Evolutionary conservation across 1,139 yeast species (phyloP).

Genomic region (Suhomyces coccinellae): DNA sequence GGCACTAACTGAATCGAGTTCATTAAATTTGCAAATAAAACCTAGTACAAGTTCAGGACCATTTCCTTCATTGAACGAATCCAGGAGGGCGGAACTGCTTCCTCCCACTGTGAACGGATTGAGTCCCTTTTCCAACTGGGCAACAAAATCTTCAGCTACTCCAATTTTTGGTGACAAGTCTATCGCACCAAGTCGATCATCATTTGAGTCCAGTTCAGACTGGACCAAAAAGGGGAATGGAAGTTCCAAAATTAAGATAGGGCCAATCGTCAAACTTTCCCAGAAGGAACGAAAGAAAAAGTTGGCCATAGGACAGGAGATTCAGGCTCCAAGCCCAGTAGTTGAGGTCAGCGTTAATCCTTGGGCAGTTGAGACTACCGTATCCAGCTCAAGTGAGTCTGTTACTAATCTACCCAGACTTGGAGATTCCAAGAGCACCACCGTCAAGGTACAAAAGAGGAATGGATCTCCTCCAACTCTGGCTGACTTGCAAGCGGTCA

Average conservation of each 20-base stretch:
- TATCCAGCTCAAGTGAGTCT: background rate
- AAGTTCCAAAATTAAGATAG: slow-evolving; percentile 33
- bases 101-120: slow-evolving; percentile 14
- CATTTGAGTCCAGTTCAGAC: slow-evolving; percentile 1
- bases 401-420: slow-evolving; percentile 10
- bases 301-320: slow-evolving; percentile 14
- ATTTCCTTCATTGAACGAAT: slow-evolving; percentile 8
- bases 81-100: background rate
- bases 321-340: background rate
- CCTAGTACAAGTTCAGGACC: background rate
- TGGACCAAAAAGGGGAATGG: slow-evolving; percentile 9
- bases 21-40: background rate
- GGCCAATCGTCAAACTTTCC: slow-evolving; percentile 42
- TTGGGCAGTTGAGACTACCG: slow-evolving; percentile 9
- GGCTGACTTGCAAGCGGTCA: background rate
- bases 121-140: slow-evolving; percentile 38
- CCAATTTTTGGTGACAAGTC: slow-evolving; percentile 19
- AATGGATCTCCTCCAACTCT: background rate
- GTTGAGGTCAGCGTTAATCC: slow-evolving; percentile 12
- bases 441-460: background rate
- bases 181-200: background rate
- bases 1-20: background rate
- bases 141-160: slow-evolving; percentile 20
- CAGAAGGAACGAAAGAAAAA: slow-evolving; percentile 53
- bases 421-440: slow-evolving; percentile 6